These are phyloP conservation scores for Pyrenula aspistea DNA, from an alignment of 495 filamentous ascomycete species.

Conservation along the genomic window DNA sequence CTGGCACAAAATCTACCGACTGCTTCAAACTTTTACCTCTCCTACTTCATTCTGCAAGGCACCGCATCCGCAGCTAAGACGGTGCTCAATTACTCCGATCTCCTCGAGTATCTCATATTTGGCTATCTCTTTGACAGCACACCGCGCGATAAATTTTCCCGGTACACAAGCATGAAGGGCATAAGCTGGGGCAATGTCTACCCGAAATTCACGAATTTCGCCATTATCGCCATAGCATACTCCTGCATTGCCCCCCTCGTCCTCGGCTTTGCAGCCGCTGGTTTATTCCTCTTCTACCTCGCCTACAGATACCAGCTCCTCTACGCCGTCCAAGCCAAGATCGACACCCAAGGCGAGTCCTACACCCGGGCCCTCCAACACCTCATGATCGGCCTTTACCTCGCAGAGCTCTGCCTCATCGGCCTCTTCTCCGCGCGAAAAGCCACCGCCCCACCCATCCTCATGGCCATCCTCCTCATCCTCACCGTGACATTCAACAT, in stretches of 20 bases:
- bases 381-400: constrained; percentile 70
- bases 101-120: constrained; percentile 61
- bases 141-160: constrained; percentile 50
- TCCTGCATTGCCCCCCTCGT: constrained; percentile 77
- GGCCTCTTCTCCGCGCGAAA: constrained; percentile 65
- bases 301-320: constrained; percentile 89
- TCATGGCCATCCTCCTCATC: constrained; percentile 67
- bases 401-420: constrained; percentile 74
- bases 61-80: constrained; percentile 58
- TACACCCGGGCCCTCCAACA: constrained; percentile 84
- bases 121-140: constrained; percentile 53
- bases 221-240: constrained; percentile 78
- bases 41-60: constrained; percentile 84
- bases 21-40: constrained; percentile 81
- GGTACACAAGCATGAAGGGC: constrained; percentile 47
- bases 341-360: constrained; percentile 81
- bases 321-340: constrained; percentile 67
- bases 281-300: constrained; percentile 70
- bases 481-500: constrained; percentile 70
- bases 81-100: constrained; percentile 61
- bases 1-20: constrained; percentile 65
- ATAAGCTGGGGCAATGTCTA: constrained; percentile 76
- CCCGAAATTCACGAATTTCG: constrained; percentile 78
- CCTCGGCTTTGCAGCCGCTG: constrained; percentile 69
- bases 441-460: constrained; percentile 59